A percentile compares a stretch with the other conserved stretches of the same genome.
phyloP scores from a whole-genome alignment of 176 grass and related monocot genomes.

The Avena insularis region DNA sequence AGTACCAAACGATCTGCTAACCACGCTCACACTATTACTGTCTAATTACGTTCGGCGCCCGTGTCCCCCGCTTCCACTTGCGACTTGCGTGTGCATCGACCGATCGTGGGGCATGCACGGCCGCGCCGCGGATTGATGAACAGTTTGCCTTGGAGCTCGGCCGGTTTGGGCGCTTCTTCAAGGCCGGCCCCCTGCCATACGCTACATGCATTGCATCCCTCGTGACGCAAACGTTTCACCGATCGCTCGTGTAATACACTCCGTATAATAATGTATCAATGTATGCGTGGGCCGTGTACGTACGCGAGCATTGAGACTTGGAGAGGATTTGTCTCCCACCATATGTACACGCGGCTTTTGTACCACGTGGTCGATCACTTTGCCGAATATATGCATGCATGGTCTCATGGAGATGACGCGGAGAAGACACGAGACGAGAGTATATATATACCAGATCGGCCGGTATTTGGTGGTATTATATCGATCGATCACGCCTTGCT shows the following conservation, averaged over 20 bases:
- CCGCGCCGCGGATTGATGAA: background rate
- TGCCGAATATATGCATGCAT: background rate
- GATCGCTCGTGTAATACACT: background rate
- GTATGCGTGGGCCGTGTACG: background rate
- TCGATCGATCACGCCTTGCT: background rate
- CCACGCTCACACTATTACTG: no score
- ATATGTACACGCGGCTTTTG: background rate
- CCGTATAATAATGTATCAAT: background rate
- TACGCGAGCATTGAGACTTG: background rate
- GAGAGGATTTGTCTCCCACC: background rate
- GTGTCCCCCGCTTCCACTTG: no score
- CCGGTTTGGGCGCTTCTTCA: background rate
- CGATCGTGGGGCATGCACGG: background rate
- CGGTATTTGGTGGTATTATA: background rate
- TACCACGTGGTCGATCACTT: background rate
- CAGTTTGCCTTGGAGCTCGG: background rate
- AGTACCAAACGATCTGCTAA: no score
- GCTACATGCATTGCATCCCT: slow-evolving; percentile 5
- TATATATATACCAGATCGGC: background rate
- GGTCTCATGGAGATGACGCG: background rate
- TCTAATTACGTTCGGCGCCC: no score
- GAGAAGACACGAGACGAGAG: background rate
- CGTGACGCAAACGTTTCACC: slow-evolving; percentile 46
- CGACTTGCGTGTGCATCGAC: background rate
- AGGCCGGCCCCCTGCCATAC: background rate